These are phyloP conservation scores for Bimuria novae-zelandiae DNA, from an alignment of 2,329 filamentous ascomycete genomes.

Conservation along the genomic window DNA sequence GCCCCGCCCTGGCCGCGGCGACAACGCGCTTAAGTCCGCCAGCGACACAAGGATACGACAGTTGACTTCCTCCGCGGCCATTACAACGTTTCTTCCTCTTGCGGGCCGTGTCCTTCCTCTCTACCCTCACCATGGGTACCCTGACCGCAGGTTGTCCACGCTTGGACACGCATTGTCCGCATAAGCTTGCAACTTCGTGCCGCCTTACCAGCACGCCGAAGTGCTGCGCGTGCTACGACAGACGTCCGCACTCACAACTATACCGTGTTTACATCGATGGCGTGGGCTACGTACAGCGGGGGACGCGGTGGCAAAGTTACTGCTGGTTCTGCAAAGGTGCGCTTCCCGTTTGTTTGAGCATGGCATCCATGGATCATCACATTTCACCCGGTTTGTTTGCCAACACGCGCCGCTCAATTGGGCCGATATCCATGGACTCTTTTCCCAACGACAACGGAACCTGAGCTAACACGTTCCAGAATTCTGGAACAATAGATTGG, in stretches of 20 bases:
- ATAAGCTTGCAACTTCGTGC: conserved; percentile 50
- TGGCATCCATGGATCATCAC: neutral
- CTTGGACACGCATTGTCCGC: conserved; percentile 44
- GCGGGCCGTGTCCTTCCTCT: neutral
- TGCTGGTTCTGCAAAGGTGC: conserved; percentile 57
- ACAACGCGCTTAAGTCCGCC: conserved; percentile 2
- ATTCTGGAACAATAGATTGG: conserved; percentile 55
- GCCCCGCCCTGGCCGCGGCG: too few relatives aligned
- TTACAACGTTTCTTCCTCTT: neutral
- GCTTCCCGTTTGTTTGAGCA: too few relatives aligned
- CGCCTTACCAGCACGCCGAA: conserved; percentile 46
- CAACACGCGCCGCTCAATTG: neutral
- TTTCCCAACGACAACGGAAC: neutral
- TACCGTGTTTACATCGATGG: conserved; percentile 57
- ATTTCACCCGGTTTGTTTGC: neutral
- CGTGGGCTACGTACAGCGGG: conserved; percentile 54
- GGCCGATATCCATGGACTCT: neutral
- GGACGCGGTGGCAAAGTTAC: conserved; percentile 56
- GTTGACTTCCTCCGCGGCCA: neutral
- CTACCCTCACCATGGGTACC: conserved; percentile 40
- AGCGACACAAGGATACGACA: neutral
- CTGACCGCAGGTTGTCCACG: conserved; percentile 46
- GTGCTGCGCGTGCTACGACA: conserved; percentile 50
- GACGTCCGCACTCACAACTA: conserved; percentile 47
- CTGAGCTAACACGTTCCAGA: conserved; percentile 34